Evolutionary conservation across 768 basidiomycete genomes (phyloP), one percentile per base, ranked within the genome.

Genomic region (Lactifluus piperatus): DNA sequence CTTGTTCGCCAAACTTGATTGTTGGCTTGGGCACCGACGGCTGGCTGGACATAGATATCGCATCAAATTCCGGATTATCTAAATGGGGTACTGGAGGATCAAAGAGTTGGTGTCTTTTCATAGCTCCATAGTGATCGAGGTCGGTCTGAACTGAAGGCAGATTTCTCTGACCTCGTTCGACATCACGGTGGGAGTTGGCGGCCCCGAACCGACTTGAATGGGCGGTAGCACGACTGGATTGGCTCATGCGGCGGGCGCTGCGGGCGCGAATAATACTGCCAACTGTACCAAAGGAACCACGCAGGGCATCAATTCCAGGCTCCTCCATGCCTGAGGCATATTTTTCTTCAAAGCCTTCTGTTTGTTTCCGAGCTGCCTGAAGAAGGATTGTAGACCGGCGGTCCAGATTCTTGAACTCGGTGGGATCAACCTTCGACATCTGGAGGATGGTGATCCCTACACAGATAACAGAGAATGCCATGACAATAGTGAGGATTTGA

Each of bases 391-490:
- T 97, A 1, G 91, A 88, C 34, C 88, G 81, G 18, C 95, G 80
- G 69, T 98, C 97, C 66, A 99, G 86, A 49, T 83, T 69, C 48
- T 70, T 82, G 67, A 97, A 79, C 54, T 83, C 73, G 20, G 76
- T 77, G 10, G 97, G 95, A 68, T 99, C 95, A 64, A 98, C 83
- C 74, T 91, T 91, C 70, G 88, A 91, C 82, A 95, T 87, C 73
- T 99, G 97, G 8, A 99, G 83, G 63, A 99, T 85, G 30, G 88
- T 89, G 70, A 98, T 97, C 20, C 95, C 95, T 22, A 91, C 74
- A 68, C 89, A 92, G 55, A 94, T 94, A 58, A 88, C 84, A 62
- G 97, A 72, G 77, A 99, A 98, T 8, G 84, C 94, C 79, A 95
- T 81, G 26, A 95, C 86, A 57, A 97, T 80, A 2, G 94, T 97